A percentile compares a stretch with the other conserved stretches of the same genome.
phyloP scores from a whole-genome alignment of 805 yeast genomes.

The Ogataea naganishii region DNA sequence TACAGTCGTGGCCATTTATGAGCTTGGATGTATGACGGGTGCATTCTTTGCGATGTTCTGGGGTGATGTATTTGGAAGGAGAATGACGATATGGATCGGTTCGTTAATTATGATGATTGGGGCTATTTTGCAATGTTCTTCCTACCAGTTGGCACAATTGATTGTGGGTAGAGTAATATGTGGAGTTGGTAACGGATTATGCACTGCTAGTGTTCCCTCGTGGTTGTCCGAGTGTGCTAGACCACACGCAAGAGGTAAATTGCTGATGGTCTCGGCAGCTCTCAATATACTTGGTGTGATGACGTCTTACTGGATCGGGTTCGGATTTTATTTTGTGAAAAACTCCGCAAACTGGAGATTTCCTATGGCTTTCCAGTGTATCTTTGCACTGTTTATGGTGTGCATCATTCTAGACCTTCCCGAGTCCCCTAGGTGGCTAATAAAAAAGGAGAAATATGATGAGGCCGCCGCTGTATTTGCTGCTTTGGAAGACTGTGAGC shows the following conservation, averaged over 20 bases:
- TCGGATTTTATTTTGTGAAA: conserved; percentile 44
- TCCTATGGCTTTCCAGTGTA: conserved; percentile 60
- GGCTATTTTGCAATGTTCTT: conserved; percentile 41
- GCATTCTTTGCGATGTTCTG: conserved; percentile 31
- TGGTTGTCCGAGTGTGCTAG: conserved; percentile 62
- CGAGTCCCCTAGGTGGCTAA: conserved; percentile 33
- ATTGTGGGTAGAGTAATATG: conserved; percentile 58
- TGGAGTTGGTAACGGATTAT: conserved; percentile 65
- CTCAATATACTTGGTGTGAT: conserved; percentile 64
- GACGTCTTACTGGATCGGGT: conserved; percentile 55
- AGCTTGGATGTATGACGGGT: conserved; percentile 38
- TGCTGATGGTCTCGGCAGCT: conserved; percentile 46
- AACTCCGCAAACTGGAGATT: conserved; percentile 52
- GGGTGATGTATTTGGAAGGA: conserved; percentile 50
- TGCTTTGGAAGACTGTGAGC: conserved; percentile 12
- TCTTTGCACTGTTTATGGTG: conserved; percentile 21
- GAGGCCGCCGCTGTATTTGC: conserved; percentile 34
- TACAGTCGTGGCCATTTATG: conserved; percentile 39
- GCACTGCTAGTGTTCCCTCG: conserved; percentile 65
- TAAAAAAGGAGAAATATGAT: conserved; percentile 28
- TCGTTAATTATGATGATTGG: conserved; percentile 56
- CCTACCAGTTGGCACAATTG: conserved; percentile 35
- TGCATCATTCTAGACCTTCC: conserved; percentile 7
- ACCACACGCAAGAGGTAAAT: conserved; percentile 64
- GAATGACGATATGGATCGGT: conserved; percentile 41